Percentiles rank a stretch among this genome's conserved stretches.
Conservation (phyloP, 495 filamentous ascomycete genomes). For the Chaetomidium leptoderma region DNA sequence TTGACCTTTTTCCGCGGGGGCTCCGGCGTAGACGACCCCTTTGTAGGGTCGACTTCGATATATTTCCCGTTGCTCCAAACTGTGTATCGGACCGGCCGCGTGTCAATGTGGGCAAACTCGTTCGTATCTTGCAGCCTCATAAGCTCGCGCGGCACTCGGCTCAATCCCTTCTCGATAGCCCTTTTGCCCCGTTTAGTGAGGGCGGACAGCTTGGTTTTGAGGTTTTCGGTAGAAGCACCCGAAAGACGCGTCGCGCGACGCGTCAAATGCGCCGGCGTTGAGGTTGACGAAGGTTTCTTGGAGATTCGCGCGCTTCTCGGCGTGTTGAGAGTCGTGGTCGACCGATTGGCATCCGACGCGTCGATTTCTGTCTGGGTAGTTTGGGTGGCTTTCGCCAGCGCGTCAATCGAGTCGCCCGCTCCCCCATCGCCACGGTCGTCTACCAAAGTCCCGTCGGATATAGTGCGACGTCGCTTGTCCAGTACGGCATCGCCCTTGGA, state of each 20-base stretch:
- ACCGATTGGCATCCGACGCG: constrained; percentile 20
- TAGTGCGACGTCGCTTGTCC: constrained; percentile 40
- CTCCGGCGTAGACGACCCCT: constrained; percentile 21
- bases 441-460: constrained; percentile 36
- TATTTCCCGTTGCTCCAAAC: constrained; percentile 56
- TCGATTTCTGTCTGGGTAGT: constrained; percentile 15
- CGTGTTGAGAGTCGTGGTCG: constrained; percentile 22
- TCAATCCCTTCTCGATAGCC: constrained; percentile 37
- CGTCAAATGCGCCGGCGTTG: constrained; percentile 33
- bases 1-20: constrained; percentile 44
- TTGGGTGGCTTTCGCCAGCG: constrained; percentile 29
- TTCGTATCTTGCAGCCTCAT: constrained; percentile 49
- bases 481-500: constrained; percentile 37
- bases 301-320: constrained; percentile 29
- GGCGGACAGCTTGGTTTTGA: constrained; percentile 42
- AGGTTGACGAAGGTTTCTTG: constrained; percentile 32
- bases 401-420: constrained; percentile 15
- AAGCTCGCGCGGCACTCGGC: constrained; percentile 45
- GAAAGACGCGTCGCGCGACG: constrained; percentile 40
- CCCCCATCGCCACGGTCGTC: constrained; percentile 19
- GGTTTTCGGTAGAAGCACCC: constrained; percentile 43
- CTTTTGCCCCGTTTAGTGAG: constrained; percentile 46
- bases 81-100: constrained; percentile 43
- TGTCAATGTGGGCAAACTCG: constrained; percentile 51
- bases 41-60: constrained; percentile 30